Conservation (phyloP, 352 stramenopile genomes). For the Phytophthora fragariaefolia region DNA sequence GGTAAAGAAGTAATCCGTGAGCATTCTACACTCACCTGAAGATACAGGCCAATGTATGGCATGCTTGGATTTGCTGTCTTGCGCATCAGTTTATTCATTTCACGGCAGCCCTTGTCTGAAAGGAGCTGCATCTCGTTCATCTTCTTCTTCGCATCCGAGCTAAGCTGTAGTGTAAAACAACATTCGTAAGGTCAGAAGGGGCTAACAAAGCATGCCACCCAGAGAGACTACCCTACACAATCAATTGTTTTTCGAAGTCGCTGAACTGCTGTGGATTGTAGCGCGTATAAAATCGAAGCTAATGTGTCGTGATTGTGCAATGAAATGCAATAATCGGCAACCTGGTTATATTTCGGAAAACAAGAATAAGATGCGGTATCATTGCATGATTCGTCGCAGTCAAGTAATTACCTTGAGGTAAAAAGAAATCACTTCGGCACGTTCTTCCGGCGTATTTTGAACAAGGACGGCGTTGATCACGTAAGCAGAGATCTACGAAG, state of each 20-base stretch:
- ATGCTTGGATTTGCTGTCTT: constrained; percentile 76
- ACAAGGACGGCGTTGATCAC: constrained; percentile 84
- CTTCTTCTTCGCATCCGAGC: constrained; percentile 64
- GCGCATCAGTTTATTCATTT: constrained; percentile 89
- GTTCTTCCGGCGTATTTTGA: constrained; percentile 68
- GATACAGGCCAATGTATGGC: constrained; percentile 87
- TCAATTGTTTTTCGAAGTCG: constrained; percentile 77
- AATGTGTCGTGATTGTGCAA: constrained; percentile 88
- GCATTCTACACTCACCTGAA: constrained; percentile 60
- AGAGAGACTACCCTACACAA: constrained; percentile 50
- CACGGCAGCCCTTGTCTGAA: constrained; percentile 82
- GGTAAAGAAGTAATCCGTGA: not conserved
- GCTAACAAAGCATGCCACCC: not conserved
- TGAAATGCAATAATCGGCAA: constrained; percentile 68
- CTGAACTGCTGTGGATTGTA: constrained; percentile 90
- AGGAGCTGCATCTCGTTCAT: constrained; percentile 83
- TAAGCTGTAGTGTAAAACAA: constrained; percentile 46
- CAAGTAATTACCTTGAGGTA: constrained; percentile 67
- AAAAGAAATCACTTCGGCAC: constrained; percentile 78
- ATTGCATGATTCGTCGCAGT: not conserved
- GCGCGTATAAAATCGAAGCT: constrained; percentile 82
- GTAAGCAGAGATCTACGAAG: constrained; percentile 71
- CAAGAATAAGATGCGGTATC: constrained; percentile 1
- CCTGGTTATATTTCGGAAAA: constrained; percentile 39
- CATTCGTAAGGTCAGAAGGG: constrained; percentile 1